phyloP scores from a whole-genome alignment of 2,329 filamentous ascomycete genomes.

The Pseudodiploospora longispora region DNA sequence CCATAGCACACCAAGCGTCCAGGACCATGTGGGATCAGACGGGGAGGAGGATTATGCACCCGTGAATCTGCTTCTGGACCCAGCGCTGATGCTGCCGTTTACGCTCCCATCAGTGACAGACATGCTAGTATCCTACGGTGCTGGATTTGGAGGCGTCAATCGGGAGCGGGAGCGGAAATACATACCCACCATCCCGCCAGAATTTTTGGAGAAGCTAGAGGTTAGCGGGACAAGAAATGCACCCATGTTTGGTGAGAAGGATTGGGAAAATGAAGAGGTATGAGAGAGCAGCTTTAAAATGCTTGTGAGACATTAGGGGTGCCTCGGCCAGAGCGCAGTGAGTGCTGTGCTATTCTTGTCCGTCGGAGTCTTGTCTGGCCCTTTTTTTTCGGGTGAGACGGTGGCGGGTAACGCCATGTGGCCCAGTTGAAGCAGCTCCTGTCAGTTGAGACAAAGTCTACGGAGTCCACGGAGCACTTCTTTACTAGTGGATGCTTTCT shows the following conservation, averaged over 20 bases:
- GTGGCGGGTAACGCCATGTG: too few species aligned
- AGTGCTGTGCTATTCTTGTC: too few species aligned
- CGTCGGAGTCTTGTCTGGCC: too few species aligned
- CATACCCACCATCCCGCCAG: slow-evolving; percentile 86
- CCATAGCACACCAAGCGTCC: slow-evolving; percentile 30
- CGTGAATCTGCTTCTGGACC: slow-evolving; percentile 73
- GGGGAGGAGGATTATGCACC: slow-evolving; percentile 57
- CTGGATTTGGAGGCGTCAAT: slow-evolving; percentile 88
- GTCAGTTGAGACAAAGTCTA: too few species aligned
- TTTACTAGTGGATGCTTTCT: too few species aligned
- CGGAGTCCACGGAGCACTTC: too few species aligned
- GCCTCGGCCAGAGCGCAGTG: too few species aligned
- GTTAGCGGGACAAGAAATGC: slow-evolving; percentile 41
- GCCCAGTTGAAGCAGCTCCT: too few species aligned
- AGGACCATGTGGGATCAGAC: slow-evolving; percentile 33
- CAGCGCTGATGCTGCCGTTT: slow-evolving; percentile 88
- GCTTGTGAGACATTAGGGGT: too few species aligned
- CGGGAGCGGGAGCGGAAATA: slow-evolving; percentile 89
- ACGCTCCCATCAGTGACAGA: slow-evolving; percentile 92
- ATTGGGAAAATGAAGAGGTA: slow-evolving; percentile 60
- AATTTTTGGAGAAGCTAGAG: slow-evolving; percentile 86
- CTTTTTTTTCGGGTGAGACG: too few species aligned
- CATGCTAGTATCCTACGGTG: slow-evolving; percentile 92
- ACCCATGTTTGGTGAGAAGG: slow-evolving; percentile 54
- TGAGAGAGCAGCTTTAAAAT: slow-evolving; percentile 15